phyloP scores from a whole-genome alignment of 345 rosid genomes.

The Citrus australasica region DNA sequence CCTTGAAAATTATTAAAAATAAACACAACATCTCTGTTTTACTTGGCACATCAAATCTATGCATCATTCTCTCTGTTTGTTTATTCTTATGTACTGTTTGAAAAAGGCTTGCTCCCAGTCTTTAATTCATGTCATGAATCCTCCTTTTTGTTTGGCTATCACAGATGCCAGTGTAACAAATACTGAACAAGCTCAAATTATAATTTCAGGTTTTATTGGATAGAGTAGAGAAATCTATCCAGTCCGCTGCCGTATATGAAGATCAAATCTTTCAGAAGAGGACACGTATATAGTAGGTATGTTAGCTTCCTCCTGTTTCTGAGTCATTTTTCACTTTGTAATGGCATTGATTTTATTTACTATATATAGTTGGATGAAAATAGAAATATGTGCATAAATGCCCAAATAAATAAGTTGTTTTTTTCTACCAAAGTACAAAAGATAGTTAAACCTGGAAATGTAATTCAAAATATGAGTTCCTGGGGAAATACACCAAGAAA shows the following conservation, averaged over 20 bases:
- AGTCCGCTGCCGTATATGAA: slow-evolving; percentile 75
- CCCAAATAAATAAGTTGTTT: not conserved
- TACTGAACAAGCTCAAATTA: not conserved
- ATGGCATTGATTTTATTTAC: not conserved
- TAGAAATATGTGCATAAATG: not conserved
- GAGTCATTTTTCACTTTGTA: not conserved
- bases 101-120: not conserved
- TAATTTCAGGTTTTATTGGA: slow-evolving; percentile 63
- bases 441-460: too few relatives aligned
- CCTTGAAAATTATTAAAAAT: too few relatives aligned
- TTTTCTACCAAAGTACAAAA: not conserved
- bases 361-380: not conserved
- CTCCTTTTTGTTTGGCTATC: not conserved
- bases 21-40: not conserved
- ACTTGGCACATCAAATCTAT: not conserved
- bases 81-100: not conserved
- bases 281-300: slow-evolving; percentile 80
- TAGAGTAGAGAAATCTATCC: slow-evolving; percentile 86
- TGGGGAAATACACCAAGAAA: not conserved
- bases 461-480: too few relatives aligned
- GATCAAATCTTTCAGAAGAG: slow-evolving; percentile 98
- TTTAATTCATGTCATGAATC: not conserved
- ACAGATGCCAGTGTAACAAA: not conserved
- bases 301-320: slow-evolving; percentile 3
- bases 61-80: not conserved